Evolutionary conservation across 164 flowering plant species (phyloP), one percentile per base, ranked within the genome.

Genomic region (Hamamelis virginiana): DNA sequence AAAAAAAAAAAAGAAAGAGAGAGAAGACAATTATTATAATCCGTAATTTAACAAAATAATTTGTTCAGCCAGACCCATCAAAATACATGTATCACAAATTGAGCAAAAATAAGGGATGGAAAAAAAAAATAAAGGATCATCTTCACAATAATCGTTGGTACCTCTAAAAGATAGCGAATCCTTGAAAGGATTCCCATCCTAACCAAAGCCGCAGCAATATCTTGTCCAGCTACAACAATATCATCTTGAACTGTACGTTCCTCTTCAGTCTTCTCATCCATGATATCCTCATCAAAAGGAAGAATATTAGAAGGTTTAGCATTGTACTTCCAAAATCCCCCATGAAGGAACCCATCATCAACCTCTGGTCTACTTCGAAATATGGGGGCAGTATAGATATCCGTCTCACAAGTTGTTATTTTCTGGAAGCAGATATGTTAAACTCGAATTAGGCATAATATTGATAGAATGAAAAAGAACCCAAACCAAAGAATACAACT

Each of bases 321-420:
- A 79, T 72, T 93, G 80, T 93, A 93, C 76, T 96, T 96, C 99
- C 99, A 96, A 69, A 80, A 91, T 47, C 99, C 98, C 71, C 99
- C 98, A 68, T 75, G 84, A 70, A 96, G 91, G 67, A 87, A 96
- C 69, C 96, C 97, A 75, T 26, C 74, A 68, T 82, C 85, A 69
- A 96, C 73, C 67, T 84, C 89, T 45, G 95, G 92, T 80, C 76
- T 88, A 75, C 89, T 87, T 74, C 97, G 87, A 74, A 96, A 96
- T 57, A 96, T 81, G 66, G 98, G 97, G 61, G 96, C 96, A 67
- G 93, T 93, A 76, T 62, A 88, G 8, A 83, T 65, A 69, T 68
- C 83, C 72, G 77, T 77, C 51, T 64, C 72, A 67, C 43, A 56
- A 64, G 72, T 71, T 59, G 81, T 73, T 59, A 72, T 66, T 74